Evolutionary conservation across 2,329 filamentous ascomycete species (phyloP), one percentile per base, ranked within the genome.

Genomic region (Pseudogymnoascus sp.): DNA sequence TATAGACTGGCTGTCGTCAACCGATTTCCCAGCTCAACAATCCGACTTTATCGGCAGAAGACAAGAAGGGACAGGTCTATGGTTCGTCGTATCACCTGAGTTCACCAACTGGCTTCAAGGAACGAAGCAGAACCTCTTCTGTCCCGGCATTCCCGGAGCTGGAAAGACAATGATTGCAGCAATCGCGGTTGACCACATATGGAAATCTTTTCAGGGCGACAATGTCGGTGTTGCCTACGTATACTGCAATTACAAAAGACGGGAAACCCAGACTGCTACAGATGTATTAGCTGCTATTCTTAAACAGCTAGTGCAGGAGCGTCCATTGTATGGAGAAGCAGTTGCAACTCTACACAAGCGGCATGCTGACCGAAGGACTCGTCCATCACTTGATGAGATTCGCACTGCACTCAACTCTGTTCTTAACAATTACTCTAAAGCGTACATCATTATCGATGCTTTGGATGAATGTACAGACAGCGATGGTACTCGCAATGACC

Each of bases 11-110:
- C 68, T 81, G 6, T 73, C 76, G 0, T 65, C 69, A 1, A 62
- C 70, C 3, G 68, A 78, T 35, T 78, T 76, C 64, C 56, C 60
- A 2, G 14, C 69, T 22, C 74, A 79, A 40, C 79, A 82, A 31
- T 71, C 59, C 5, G 78, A 81, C 62, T 71, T 72, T 14, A 64
- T 79, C 2, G 65, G 60, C 1, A 66, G 69, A 10, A 71, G 73
- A 33, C 73, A 80, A 59, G 12, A 64, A 16, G 75, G 72, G 4
- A 66, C 65, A 37, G 65, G 65, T 0, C 11, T 63, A 35, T 67
- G 65, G 64, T 61, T 67, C 4, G 14, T 66, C 0, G 35, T 37
- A 2, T 66, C 66, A 7, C n/a, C 33, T 24, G 59, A 67, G 33
- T 67, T 59, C 22, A 26, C 50, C 37, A 31, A 26, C 5, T 67